Evolutionary conservation across 1,284 basidiomycete genomes (phyloP).

Genomic region (Schizophyllum commune): DNA sequence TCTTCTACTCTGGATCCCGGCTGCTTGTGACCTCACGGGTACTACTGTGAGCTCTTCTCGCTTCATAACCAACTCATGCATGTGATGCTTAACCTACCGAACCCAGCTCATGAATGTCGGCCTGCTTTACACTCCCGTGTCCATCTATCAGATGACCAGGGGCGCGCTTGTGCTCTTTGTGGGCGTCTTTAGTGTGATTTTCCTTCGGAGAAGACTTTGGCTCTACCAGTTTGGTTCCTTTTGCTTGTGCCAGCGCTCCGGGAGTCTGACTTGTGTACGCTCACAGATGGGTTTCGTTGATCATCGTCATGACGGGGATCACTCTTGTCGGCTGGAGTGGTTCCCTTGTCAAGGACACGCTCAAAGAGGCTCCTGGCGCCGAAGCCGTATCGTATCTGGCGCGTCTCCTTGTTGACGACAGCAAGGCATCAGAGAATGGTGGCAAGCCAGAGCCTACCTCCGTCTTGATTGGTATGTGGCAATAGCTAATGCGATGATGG

Average conservation of each 20-base stretch:
- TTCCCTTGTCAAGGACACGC: slow-evolving; percentile 72
- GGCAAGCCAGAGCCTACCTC: slow-evolving; percentile 54
- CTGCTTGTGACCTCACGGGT: slow-evolving; percentile 79
- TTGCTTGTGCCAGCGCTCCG: not conserved
- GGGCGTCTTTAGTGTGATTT: slow-evolving; percentile 86
- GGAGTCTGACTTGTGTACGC: slow-evolving; percentile 9
- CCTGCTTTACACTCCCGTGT: slow-evolving; percentile 91
- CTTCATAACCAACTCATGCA: slow-evolving; percentile 7
- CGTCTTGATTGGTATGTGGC: slow-evolving; percentile 55
- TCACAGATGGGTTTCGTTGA: slow-evolving; percentile 80
- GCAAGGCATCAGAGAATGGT: slow-evolving; percentile 28
- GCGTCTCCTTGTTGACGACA: slow-evolving; percentile 16
- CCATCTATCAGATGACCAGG: slow-evolving; percentile 97
- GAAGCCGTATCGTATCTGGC: slow-evolving; percentile 14
- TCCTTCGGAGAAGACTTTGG: slow-evolving; percentile 77
- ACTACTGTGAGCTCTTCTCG: slow-evolving; percentile 53
- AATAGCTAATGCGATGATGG: slow-evolving; percentile 7
- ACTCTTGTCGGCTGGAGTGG: slow-evolving; percentile 89
- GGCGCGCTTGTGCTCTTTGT: slow-evolving; percentile 97
- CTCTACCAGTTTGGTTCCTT: slow-evolving; percentile 59
- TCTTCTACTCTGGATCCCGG: slow-evolving; percentile 81
- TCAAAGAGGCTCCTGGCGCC: slow-evolving; percentile 37
- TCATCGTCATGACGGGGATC: slow-evolving; percentile 89
- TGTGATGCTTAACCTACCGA: slow-evolving; percentile 11
- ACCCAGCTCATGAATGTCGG: slow-evolving; percentile 89